A percentile compares a stretch with the other conserved stretches of the same genome.
Evolutionary conservation across 441 rosid species (phyloP).

Genomic region (Jatropha multifida): DNA sequence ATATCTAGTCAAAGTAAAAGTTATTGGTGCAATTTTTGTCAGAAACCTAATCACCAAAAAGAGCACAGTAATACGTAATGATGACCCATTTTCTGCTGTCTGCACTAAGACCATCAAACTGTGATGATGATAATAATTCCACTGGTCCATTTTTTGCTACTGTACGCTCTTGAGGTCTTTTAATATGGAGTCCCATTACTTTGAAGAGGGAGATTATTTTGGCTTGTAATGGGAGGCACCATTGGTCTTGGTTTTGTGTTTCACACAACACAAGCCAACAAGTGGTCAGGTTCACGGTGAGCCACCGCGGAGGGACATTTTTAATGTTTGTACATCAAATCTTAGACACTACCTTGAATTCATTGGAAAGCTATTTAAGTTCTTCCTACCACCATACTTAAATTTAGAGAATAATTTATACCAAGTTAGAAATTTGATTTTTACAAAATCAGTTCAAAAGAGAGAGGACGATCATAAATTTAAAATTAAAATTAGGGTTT

Average conservation of each 20-base stretch:
- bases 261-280: conserved; percentile 7
- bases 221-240: conserved; percentile 31
- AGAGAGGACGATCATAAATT: too few relatives aligned
- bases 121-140: conserved; percentile 11
- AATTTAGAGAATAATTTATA: too few relatives aligned
- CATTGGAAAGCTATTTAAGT: too few relatives aligned
- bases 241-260: conserved; percentile 12
- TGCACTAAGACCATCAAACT: conserved; percentile 23
- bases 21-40: conserved; percentile 15
- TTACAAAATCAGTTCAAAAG: too few relatives aligned
- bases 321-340: too few relatives aligned
- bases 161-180: neutral
- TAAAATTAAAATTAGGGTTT: too few relatives aligned
- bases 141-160: conserved; percentile 16
- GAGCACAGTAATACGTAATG: conserved; percentile 20
- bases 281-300: conserved; percentile 20
- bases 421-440: too few relatives aligned
- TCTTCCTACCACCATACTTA: too few relatives aligned
- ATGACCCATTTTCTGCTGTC: conserved; percentile 45
- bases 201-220: conserved; percentile 14
- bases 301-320: neutral
- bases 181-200: conserved; percentile 29
- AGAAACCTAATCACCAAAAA: conserved; percentile 10
- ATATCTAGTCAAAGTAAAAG: neutral
- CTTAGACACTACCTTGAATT: too few relatives aligned